Evolutionary conservation across 805 yeast species (phyloP).

Genomic region (Ogataea dorogensis): DNA sequence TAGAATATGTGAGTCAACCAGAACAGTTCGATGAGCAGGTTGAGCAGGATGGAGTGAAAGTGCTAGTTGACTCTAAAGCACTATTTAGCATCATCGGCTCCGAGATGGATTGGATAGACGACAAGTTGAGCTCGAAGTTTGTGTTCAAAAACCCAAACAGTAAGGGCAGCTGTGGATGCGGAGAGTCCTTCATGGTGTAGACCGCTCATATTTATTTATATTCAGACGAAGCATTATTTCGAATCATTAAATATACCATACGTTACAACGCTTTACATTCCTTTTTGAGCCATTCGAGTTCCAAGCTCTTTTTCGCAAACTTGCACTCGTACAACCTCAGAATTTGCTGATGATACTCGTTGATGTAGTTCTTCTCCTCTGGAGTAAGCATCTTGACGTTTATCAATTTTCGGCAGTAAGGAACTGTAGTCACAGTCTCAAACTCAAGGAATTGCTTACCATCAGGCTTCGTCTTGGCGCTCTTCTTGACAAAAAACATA

Average conservation of each 20-base stretch:
- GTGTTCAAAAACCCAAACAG: constrained; percentile 95
- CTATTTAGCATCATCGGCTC: constrained; percentile 93
- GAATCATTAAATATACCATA: too few relatives aligned
- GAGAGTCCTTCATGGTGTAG: constrained; percentile 95
- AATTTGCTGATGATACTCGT: constrained; percentile 45
- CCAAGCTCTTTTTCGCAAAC: constrained; percentile 38
- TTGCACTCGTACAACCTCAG: constrained; percentile 44
- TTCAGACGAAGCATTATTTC: constrained; percentile 3
- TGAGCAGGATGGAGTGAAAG: constrained; percentile 90
- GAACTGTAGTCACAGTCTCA: constrained; percentile 57
- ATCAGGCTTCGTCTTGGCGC: constrained; percentile 35
- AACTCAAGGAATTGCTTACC: constrained; percentile 48
- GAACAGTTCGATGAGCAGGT: constrained; percentile 96
- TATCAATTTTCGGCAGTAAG: constrained; percentile 54
- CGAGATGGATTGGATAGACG: constrained; percentile 98
- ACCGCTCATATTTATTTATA: constrained; percentile 4
- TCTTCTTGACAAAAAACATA: constrained; percentile 47
- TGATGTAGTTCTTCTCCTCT: constrained; percentile 51
- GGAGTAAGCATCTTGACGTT: constrained; percentile 40
- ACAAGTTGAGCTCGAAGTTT: constrained; percentile 82
- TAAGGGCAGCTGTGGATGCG: constrained; percentile 98
- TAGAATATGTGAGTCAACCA: constrained; percentile 85
- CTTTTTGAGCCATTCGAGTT: constrained; percentile 49
- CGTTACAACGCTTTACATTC: constrained; percentile 39
- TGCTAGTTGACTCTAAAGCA: constrained; percentile 93